These are phyloP conservation scores for Limonomyces culmigenus DNA, from an alignment of 1,284 basidiomycete genomes.

Conservation along the genomic window DNA sequence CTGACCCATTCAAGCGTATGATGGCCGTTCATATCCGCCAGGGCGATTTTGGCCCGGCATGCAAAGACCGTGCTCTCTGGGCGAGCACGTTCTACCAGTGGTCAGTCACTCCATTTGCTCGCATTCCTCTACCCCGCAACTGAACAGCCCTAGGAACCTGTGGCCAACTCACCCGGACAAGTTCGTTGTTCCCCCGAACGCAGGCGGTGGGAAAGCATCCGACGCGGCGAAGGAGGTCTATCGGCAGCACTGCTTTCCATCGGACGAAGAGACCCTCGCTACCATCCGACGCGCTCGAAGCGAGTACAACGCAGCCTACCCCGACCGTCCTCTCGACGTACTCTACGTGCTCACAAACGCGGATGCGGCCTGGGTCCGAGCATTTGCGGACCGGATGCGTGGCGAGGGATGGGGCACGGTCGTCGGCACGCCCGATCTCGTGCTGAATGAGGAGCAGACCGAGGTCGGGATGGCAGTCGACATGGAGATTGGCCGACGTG, in stretches of 20 bases:
- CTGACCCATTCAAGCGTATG: constrained; percentile 18
- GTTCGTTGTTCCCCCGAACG: constrained; percentile 14
- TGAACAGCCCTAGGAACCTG: background rate
- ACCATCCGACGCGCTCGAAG: constrained; percentile 12
- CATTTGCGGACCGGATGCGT: constrained; percentile 12
- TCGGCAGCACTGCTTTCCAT: constrained; percentile 23
- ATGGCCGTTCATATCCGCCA: constrained; percentile 42
- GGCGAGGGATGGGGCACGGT: constrained; percentile 29
- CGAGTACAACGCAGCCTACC: constrained; percentile 4
- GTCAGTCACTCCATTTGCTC: too few relatives aligned
- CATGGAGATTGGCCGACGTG: constrained; percentile 37
- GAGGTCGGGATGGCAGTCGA: constrained; percentile 40
- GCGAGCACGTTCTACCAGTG: background rate
- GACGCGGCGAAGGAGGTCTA: constrained; percentile 15
- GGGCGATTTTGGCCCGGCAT: constrained; percentile 35
- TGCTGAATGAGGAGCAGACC: constrained; percentile 25
- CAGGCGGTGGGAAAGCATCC: constrained; percentile 7
- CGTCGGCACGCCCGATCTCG: constrained; percentile 26
- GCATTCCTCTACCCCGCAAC: background rate
- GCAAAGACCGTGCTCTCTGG: background rate
- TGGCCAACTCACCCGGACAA: constrained; percentile 18
- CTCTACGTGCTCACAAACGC: constrained; percentile 22
- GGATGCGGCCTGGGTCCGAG: constrained; percentile 12
- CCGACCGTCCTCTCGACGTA: constrained; percentile 10
- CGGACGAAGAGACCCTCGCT: constrained; percentile 20